Conservation (phyloP, 2,329 filamentous ascomycete genomes). For the Alternaria sp. region DNA sequence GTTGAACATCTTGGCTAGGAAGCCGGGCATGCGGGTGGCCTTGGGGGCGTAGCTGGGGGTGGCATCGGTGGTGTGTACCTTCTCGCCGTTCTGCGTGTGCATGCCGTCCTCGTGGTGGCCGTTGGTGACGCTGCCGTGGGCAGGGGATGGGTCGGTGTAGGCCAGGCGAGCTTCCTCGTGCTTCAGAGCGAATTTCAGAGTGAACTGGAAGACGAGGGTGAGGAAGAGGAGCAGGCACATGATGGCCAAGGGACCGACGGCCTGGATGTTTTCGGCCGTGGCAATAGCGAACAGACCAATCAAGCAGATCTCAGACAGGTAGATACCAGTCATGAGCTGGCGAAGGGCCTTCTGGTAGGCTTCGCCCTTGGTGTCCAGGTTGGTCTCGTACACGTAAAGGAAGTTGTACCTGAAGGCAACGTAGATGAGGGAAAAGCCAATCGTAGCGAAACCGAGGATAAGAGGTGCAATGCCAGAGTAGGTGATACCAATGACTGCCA, state of each 20-base stretch:
- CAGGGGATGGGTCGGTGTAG: slow-evolving; percentile 31
- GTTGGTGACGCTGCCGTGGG: slow-evolving; percentile 19
- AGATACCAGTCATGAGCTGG: slow-evolving; percentile 56
- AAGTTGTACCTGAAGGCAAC: slow-evolving; percentile 58
- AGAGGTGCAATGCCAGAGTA: slow-evolving; percentile 59
- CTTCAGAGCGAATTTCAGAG: slow-evolving; percentile 41
- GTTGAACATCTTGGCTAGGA: slow-evolving; percentile 42
- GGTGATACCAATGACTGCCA: slow-evolving; percentile 53
- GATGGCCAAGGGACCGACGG: slow-evolving; percentile 51
- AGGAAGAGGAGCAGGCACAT: slow-evolving; percentile 51
- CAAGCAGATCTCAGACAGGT: slow-evolving; percentile 56
- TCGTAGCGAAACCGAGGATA: slow-evolving; percentile 54
- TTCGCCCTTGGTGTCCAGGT: slow-evolving; percentile 56
- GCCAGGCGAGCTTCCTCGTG: slow-evolving; percentile 40
- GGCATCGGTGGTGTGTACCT: not conserved
- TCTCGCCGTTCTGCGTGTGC: slow-evolving; percentile 15
- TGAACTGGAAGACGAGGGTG: slow-evolving; percentile 52
- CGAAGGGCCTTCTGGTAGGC: slow-evolving; percentile 56
- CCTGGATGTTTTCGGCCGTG: slow-evolving; percentile 41
- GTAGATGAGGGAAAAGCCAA: slow-evolving; percentile 55
- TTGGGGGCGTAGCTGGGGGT: slow-evolving; percentile 21
- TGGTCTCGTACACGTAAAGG: slow-evolving; percentile 56
- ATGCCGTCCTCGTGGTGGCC: slow-evolving; percentile 33
- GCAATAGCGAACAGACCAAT: slow-evolving; percentile 56
- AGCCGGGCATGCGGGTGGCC: slow-evolving; percentile 39